Base-by-base conservation (phyloP, 345 rosid genomes). In the Atalantia buxifolia region DNA sequence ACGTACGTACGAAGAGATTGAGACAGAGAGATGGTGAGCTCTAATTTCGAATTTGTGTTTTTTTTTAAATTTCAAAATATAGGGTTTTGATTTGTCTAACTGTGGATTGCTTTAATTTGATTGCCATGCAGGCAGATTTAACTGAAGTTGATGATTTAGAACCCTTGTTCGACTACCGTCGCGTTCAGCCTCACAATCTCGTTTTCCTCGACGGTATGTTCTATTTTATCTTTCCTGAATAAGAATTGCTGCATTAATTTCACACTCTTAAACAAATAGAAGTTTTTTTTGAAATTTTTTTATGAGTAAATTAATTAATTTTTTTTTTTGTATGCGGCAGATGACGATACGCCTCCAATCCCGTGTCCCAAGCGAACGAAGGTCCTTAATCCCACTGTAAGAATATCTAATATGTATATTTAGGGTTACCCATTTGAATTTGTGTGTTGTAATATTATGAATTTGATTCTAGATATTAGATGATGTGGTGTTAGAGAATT, bases 141-240 rank as follows among this genome's bases (percentile, higher is more conserved):
- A 72, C 79, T 6, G 93, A 92, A 35, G 91, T 80, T 22, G 94
- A 92, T n/a, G 95, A 93, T 53, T 82, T 93, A n/a, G 95, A 91
- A 63, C 90, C 93, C 19, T 84, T 93, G 76, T 93, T 93, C 78
- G 91, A 91, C 82, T 93, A 93, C 80, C 80, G 38, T 64, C 93
- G 97, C 22, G 97, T 93, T 74, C 93, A 91, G 86, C 97, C 91
- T 1, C 4, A 40, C 55, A 76, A 81, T 80, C 42, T 91, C 70
- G 72, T 88, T 61, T 74, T 38, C 75, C 66, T 91, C 33, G 94
- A 90, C 27, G 95, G 92, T 88, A 65, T 82, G 60, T 61, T 75
- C 36, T 60, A 70, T 45, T 45, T 45, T 45, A 10, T 42, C 4
- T 45, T 13, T 45, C 50, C 16, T 45, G 18, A 45, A 45, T 45